These are phyloP conservation scores for Echinochloa phyllopogon DNA, from an alignment of 176 grass and related monocot species.

Conservation along the genomic window DNA sequence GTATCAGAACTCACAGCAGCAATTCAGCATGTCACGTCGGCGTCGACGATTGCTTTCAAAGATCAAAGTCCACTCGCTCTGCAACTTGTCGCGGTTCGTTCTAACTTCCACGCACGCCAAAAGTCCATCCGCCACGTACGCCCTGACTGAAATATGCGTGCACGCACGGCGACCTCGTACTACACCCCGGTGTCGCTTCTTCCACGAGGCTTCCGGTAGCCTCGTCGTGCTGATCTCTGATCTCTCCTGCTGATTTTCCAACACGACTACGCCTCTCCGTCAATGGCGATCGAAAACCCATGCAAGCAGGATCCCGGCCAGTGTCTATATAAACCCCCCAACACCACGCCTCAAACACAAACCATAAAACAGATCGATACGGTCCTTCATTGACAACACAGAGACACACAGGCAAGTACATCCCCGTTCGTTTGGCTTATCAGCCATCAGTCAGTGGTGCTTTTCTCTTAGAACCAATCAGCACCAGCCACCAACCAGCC, in stretches of 20 bases:
- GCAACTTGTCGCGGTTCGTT: slow-evolving; percentile 22
- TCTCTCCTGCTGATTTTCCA: neutral
- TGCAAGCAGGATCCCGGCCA: neutral
- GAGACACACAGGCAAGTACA: neutral
- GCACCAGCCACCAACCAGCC: too few relatives aligned
- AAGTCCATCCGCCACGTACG: neutral
- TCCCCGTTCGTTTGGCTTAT: too few relatives aligned
- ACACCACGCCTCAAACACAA: neutral
- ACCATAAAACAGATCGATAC: neutral
- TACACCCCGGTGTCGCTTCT: slow-evolving; percentile 39
- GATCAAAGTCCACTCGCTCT: slow-evolving; percentile 29
- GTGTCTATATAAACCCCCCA: slow-evolving; percentile 18
- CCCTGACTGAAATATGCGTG: neutral
- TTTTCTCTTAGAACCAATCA: too few relatives aligned
- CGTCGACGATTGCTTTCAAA: neutral
- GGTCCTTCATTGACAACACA: neutral
- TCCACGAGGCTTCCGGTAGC: slow-evolving; percentile 41
- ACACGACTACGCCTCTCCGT: neutral
- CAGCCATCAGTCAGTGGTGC: too few relatives aligned
- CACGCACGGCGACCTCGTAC: slow-evolving; percentile 34
- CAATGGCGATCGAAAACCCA: neutral
- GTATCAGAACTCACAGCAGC: neutral
- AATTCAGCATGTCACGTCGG: neutral
- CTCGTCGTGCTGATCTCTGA: neutral
- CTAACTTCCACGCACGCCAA: slow-evolving; percentile 36